Conservation (phyloP, 305 asterid genomes). For the Fraxinus greggii region DNA sequence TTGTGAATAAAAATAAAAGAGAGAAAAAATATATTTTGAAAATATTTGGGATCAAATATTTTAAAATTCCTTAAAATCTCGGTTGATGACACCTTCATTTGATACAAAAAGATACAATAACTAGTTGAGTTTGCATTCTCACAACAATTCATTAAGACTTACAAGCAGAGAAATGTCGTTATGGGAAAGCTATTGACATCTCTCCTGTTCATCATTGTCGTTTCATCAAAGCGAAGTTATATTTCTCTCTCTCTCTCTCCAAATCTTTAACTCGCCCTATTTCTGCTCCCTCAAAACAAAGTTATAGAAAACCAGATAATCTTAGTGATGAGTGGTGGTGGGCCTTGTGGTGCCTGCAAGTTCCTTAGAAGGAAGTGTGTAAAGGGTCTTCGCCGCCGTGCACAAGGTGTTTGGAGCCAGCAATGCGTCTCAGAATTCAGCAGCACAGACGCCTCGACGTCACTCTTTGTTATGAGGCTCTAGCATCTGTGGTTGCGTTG, state of each 20-base stretch:
- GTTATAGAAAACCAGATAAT: background rate
- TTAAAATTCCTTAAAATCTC: background rate
- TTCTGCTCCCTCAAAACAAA: background rate
- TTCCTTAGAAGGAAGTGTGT: slow-evolving; percentile 79
- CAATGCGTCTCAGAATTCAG: slow-evolving; percentile 60
- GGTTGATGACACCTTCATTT: background rate
- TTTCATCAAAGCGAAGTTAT: background rate
- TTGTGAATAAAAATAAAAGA: too few species aligned
- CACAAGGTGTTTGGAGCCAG: slow-evolving; percentile 94
- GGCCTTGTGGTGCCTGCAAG: slow-evolving; percentile 98
- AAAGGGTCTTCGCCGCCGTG: slow-evolving; percentile 79
- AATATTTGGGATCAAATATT: too few species aligned
- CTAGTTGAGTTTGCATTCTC: background rate
- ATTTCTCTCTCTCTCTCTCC: background rate
- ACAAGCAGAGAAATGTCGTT: background rate
- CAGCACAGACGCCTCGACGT: slow-evolving; percentile 78
- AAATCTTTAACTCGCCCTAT: background rate
- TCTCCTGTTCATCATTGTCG: background rate
- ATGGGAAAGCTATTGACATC: background rate
- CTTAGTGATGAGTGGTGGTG: slow-evolving; percentile 17
- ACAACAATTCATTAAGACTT: background rate
- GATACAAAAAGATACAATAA: background rate
- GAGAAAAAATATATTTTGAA: too few species aligned
- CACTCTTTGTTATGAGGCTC: slow-evolving; percentile 83
- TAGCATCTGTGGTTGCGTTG: slow-evolving; percentile 88